phyloP scores from a whole-genome alignment of 1,284 basidiomycete species.

The Peniophora sp. region DNA sequence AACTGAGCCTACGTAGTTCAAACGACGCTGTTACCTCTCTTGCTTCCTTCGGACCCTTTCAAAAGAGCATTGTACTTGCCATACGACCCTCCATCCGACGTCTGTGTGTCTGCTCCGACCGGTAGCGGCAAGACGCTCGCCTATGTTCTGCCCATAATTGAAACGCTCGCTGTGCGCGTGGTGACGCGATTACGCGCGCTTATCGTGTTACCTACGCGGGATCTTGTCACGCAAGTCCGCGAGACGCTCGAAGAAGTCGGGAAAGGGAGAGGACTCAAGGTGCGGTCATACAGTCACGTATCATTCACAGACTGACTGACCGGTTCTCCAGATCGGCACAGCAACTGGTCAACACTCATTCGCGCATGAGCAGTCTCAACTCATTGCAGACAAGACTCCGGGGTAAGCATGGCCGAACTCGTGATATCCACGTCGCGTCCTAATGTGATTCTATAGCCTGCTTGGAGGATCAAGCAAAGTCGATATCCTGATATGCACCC shows the following conservation, averaged over 20 bases:
- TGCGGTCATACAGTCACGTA: constrained; percentile 21
- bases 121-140: constrained; percentile 96
- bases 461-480: constrained; percentile 79
- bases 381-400: constrained; percentile 47
- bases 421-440: background rate
- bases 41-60: constrained; percentile 40
- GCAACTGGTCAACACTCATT: constrained; percentile 84
- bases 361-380: constrained; percentile 68
- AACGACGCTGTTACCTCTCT: constrained; percentile 72
- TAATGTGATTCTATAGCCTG: constrained; percentile 29
- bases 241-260: constrained; percentile 84
- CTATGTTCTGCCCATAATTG: constrained; percentile 88
- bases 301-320: background rate
- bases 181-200: constrained; percentile 86
- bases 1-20: constrained; percentile 49
- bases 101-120: constrained; percentile 96
- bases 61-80: constrained; percentile 60
- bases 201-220: constrained; percentile 89
- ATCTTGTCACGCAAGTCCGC: constrained; percentile 89
- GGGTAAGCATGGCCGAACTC: constrained; percentile 26
- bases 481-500: constrained; percentile 93
- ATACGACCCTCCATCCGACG: constrained; percentile 67
- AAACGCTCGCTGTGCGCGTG: constrained; percentile 69
- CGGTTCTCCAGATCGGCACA: constrained; percentile 55
- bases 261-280: constrained; percentile 84